Percentiles rank a stretch among this genome's conserved stretches.
These are phyloP conservation scores for Malus hybrid DNA, from an alignment of 331 rosid species.

Conservation along the genomic window DNA sequence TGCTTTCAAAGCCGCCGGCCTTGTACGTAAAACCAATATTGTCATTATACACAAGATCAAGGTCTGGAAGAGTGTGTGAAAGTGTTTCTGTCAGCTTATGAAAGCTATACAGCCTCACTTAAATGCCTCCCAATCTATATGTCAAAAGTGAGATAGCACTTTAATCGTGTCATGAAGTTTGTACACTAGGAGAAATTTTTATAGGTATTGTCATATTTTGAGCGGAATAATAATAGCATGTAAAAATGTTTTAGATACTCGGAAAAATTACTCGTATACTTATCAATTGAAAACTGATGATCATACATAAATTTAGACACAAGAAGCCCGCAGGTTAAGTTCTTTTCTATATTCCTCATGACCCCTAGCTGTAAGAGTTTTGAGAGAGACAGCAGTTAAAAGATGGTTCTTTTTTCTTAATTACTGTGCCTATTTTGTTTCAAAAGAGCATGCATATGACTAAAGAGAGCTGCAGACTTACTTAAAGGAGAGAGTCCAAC, in stretches of 20 bases:
- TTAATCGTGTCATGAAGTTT: neutral
- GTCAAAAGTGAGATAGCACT: neutral
- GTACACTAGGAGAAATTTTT: neutral
- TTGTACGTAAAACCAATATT: neutral
- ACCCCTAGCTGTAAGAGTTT: neutral
- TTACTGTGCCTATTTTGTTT: neutral
- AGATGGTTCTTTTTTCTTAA: neutral
- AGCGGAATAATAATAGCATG: neutral
- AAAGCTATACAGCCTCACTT: neutral
- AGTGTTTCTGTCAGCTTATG: neutral
- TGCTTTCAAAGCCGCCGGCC: neutral
- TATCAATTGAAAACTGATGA: neutral
- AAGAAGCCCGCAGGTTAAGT: neutral
- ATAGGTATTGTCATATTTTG: neutral
- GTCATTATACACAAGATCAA: neutral
- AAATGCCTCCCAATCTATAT: neutral
- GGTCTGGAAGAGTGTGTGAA: neutral
- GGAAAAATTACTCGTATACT: neutral
- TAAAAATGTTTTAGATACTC: neutral
- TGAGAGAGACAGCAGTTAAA: neutral
- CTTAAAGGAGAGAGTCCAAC: slow-evolving; percentile 10
- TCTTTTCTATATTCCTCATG: neutral
- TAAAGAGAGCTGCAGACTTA: slow-evolving; percentile 16
- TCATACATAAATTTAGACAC: neutral
- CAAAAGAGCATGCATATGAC: neutral